Base-by-base conservation (phyloP, 345 rosid species). In the Salix arbutifolia region DNA sequence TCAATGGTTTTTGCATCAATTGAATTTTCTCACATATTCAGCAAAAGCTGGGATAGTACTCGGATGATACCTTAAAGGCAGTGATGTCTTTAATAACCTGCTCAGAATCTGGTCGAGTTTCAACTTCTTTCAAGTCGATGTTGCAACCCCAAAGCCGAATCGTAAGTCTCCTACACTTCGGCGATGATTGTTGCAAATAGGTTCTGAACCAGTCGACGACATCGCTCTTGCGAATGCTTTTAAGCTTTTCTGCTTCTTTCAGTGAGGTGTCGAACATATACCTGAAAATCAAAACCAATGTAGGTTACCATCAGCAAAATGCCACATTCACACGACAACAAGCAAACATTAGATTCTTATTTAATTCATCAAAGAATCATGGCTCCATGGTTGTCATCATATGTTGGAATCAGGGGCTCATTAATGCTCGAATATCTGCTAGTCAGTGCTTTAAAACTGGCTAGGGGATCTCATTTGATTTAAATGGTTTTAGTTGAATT, bases 141-240 rank as follows among this genome's bases (percentile, higher is more conserved):
- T 96, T 87, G 91, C 98, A 93, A 77, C 99, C 98, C 99, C 99
- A 96, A 14, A 96, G 90, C 67, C 92, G 88, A 71, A 96, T 83
- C 8, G 86, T 89, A 75, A 96, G 89, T 83, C 96, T 90, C 82
- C 99, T 85, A 25, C 94, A 87, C 72, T 90, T 87, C 0, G 91
- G 89, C 10, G 99, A 96, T 8, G 92, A 77, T 75, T 81, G 90
- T 18, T 75, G 81, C 81, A 96, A 82, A 83, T 96, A 96, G 12
- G 74, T 88, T 78, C 75, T 89, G 75, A 83, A 93, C 98, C 93
- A 93, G 18, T 77, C 76, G 9, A 92, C 73, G 62, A 96, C 76
- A 67, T 96, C 98, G 25, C 28, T 82, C 87, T 93, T 93, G 67
- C 69, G 40, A 66, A 92, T 84, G 83, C 75, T 86, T 81, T 77